phyloP scores from a whole-genome alignment of 2,329 filamentous ascomycete species.

The Xylaria sp. region DNA sequence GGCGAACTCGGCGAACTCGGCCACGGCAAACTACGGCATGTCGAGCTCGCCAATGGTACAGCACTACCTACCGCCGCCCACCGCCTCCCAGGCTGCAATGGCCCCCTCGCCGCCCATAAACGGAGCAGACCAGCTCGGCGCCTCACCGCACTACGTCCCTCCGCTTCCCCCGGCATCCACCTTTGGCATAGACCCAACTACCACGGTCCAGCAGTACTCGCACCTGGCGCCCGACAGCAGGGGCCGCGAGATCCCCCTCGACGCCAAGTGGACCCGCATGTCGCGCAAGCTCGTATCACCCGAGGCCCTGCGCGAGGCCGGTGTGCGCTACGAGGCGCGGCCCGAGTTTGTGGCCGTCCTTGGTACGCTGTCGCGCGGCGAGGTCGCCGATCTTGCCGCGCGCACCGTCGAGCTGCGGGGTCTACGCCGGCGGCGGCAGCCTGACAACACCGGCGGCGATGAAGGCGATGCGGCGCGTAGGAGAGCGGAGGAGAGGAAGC shows the following conservation, averaged over 20 bases:
- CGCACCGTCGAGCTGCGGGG: slow-evolving; percentile 50
- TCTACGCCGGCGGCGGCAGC: slow-evolving; percentile 25
- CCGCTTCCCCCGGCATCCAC: slow-evolving; percentile 40
- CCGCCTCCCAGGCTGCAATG: slow-evolving; percentile 41
- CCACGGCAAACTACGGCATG: slow-evolving; percentile 39
- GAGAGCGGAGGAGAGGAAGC: slow-evolving; percentile 23
- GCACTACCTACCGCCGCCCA: slow-evolving; percentile 40
- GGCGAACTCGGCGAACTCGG: slow-evolving; percentile 18
- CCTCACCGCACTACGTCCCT: slow-evolving; percentile 46
- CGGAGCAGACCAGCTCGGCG: slow-evolving; percentile 34
- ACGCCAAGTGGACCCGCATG: slow-evolving; percentile 64
- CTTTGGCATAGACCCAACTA: too few species aligned
- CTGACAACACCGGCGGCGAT: too few species aligned
- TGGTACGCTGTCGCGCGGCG: slow-evolving; percentile 53
- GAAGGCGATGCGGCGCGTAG: too few species aligned
- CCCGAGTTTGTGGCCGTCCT: slow-evolving; percentile 64
- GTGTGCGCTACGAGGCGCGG: slow-evolving; percentile 62
- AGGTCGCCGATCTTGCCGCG: slow-evolving; percentile 56
- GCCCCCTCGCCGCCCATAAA: slow-evolving; percentile 39
- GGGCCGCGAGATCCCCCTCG: slow-evolving; percentile 58
- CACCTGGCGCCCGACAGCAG: slow-evolving; percentile 59
- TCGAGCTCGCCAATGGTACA: slow-evolving; percentile 39
- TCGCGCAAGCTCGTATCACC: slow-evolving; percentile 58
- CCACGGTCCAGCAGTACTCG: slow-evolving; percentile 33
- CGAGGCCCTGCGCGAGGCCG: slow-evolving; percentile 57